These are phyloP conservation scores for Kwoniella botswanensis DNA, from an alignment of 768 basidiomycete species.

Conservation along the genomic window DNA sequence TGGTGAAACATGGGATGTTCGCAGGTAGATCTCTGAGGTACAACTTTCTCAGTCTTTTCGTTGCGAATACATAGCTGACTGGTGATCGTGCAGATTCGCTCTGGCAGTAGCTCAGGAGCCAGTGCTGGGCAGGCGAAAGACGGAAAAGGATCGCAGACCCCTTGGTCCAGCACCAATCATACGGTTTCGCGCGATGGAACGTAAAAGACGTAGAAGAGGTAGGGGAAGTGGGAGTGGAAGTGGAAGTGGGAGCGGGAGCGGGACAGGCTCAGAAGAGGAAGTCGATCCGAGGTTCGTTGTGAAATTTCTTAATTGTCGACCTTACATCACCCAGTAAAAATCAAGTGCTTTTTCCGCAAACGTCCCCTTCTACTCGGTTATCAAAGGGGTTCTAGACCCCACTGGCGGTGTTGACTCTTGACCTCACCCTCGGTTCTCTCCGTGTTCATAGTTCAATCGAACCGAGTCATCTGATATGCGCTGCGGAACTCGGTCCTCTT, in stretches of 20 bases:
- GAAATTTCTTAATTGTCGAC: background rate
- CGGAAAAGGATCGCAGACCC: constrained; percentile 52
- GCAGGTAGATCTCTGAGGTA: constrained; percentile 18
- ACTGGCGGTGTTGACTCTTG: background rate
- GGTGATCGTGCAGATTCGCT: constrained; percentile 26
- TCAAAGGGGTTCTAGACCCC: background rate
- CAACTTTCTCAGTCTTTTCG: background rate
- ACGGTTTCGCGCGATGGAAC: constrained; percentile 38
- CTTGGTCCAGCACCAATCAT: constrained; percentile 49
- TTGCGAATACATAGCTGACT: background rate
- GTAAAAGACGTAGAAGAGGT: constrained; percentile 14
- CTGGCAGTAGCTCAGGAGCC: constrained; percentile 47
- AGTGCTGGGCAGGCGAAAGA: constrained; percentile 43
- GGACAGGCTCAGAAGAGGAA: constrained; percentile 34
- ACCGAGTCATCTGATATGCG: constrained; percentile 40
- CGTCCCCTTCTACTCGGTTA: background rate
- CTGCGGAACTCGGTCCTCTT: constrained; percentile 34
- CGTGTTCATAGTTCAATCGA: constrained; percentile 33
- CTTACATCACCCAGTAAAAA: background rate
- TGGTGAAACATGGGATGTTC: constrained; percentile 25
- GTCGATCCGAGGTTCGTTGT: constrained; percentile 40
- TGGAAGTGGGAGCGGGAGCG: constrained; percentile 20
- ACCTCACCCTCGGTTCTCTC: background rate
- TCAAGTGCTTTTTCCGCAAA: background rate
- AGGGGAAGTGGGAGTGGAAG: constrained; percentile 22